phyloP scores from a whole-genome alignment of 1,284 basidiomycete genomes.

The Tremellales sp. region DNA sequence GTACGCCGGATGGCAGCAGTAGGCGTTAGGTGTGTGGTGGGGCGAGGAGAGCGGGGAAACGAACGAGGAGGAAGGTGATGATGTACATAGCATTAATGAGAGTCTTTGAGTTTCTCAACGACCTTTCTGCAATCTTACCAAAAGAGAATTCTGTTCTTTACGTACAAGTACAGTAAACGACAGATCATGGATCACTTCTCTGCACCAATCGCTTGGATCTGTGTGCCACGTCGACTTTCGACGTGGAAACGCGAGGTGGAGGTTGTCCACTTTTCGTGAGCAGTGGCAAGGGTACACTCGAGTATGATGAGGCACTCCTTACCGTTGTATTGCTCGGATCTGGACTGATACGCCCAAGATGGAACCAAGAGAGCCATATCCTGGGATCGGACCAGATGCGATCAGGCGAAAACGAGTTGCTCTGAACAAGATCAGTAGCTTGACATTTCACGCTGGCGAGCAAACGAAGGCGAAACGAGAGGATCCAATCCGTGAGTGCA shows the following conservation, averaged over 20 bases:
- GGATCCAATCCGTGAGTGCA: conserved; percentile 56
- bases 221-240: too few species aligned
- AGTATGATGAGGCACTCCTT: not conserved
- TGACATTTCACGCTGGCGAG: conserved; percentile 72
- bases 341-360: not conserved
- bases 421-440: conserved; percentile 63
- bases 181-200: not conserved
- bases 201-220: too few species aligned
- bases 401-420: conserved; percentile 48
- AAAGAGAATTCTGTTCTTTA: too few species aligned
- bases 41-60: too few species aligned
- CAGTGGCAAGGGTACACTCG: not conserved
- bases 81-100: not conserved
- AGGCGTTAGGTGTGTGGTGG: not conserved
- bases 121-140: too few species aligned
- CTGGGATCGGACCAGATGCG: not conserved
- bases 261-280: conserved; percentile 13
- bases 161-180: too few species aligned
- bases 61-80: too few species aligned
- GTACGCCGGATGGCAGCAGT: conserved; percentile 33
- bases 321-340: not conserved
- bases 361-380: not conserved
- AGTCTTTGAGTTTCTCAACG: too few species aligned
- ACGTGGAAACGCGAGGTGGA: conserved; percentile 13
- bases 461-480: conserved; percentile 65